Evolutionary conservation across 176 grass and related monocot species (phyloP).

Genomic region (Paspalum vaginatum): DNA sequence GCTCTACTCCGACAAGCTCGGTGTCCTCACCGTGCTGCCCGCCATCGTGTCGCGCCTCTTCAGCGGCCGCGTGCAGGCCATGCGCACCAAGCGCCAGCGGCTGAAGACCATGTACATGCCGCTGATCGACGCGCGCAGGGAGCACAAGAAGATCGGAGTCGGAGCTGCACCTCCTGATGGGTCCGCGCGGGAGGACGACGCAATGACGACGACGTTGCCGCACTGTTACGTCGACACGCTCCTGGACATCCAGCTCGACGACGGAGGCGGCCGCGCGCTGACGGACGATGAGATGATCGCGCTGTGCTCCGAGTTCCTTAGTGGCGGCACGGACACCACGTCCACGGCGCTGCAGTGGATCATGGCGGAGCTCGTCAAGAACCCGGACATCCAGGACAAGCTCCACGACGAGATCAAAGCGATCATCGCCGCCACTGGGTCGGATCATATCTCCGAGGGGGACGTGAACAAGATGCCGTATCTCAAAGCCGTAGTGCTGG

Average conservation of each 20-base stretch:
- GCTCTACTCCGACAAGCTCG: slow-evolving; percentile 17
- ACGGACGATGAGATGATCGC: slow-evolving; percentile 11
- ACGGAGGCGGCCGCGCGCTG: slow-evolving; percentile 31
- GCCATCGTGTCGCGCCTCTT: slow-evolving; percentile 11
- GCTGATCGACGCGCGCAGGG: slow-evolving; percentile 24
- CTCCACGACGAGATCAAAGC: too few relatives aligned
- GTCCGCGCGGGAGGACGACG: not conserved
- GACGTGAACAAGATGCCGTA: too few relatives aligned
- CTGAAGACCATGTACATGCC: slow-evolving; percentile 27
- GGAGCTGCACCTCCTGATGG: too few relatives aligned
- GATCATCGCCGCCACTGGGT: too few relatives aligned
- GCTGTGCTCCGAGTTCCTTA: slow-evolving; percentile 35
- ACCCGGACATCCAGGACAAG: too few relatives aligned
- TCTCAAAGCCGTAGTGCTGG: too few relatives aligned
- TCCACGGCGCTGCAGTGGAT: too few relatives aligned
- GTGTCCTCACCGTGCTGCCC: slow-evolving; percentile 18
- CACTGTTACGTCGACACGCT: slow-evolving; percentile 37
- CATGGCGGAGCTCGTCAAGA: too few relatives aligned
- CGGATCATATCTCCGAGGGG: too few relatives aligned
- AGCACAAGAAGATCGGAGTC: not conserved
- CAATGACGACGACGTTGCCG: not conserved
- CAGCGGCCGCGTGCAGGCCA: slow-evolving; percentile 2
- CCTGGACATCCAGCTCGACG: slow-evolving; percentile 26
- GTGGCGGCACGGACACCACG: too few relatives aligned
- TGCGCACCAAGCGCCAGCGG: not conserved